Evolutionary conservation across 352 stramenopile species (phyloP), one percentile per base, ranked within the genome.

Genomic region (Phytophthora agathidicida): DNA sequence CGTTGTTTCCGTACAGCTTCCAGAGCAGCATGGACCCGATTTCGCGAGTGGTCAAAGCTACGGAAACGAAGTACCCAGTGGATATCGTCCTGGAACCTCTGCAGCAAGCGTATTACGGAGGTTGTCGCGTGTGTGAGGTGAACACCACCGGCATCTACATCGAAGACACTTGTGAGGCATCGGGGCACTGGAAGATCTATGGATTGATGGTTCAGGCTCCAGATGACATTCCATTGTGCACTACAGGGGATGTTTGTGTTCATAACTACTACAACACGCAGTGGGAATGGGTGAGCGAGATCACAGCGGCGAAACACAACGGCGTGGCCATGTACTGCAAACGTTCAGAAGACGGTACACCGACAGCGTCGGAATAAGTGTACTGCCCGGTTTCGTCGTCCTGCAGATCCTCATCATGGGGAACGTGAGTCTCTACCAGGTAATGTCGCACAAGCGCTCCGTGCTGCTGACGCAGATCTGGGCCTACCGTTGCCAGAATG

Each of bases 371-470:
- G 7, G 13, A 11, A 27, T 58, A 3, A 65, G 33, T 24, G 28
- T 58, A 16, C 46, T 65, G 2, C 56, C 56, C 0, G 48, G 46
- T 10, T 1, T 65, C 3, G 47, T 58, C 3, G 37, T 65, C 8
- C 7, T 58, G 28, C 55, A 58, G 38, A 46, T 65, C 9, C 36
- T 65, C n/a, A 16, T 57, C 46, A 53, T 65, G 44, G 37, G 55
- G 2, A 24, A 38, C 7, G 10, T 65, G n/a, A 51, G 30, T 37
- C 20, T 65, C 2, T 57, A 65, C 30, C 37, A 65, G 17, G 47
- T 46, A 8, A 65, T 55, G 54, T 30, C 36, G 16, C 54, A 51
- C 16, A 47, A 41, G 31, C 41, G 31, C 2, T 59, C 50, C 9
- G 50, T 50, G 28, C 39, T 59, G 3, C 31, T 59, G 7, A 44